These are phyloP conservation scores for Bacterosira constricta DNA, from an alignment of 108 stramenopile genomes.

Conservation along the genomic window DNA sequence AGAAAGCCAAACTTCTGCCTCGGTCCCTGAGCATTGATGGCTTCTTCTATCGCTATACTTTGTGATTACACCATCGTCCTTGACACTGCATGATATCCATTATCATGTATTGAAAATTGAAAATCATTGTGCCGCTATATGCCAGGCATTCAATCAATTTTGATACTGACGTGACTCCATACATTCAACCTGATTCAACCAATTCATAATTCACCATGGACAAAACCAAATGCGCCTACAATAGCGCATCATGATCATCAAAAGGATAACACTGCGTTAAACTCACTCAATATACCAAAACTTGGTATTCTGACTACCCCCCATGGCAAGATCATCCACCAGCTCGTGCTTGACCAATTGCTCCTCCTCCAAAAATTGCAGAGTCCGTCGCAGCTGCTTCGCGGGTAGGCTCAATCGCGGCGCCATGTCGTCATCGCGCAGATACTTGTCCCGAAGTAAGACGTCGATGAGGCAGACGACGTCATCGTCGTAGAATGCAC, in stretches of 20 bases:
- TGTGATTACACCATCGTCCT: too few species aligned
- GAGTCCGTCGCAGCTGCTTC: constrained; percentile 73
- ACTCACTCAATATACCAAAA: constrained; percentile 78
- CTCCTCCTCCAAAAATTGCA: constrained; percentile 85
- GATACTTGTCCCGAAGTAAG: constrained; percentile 85
- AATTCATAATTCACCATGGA: too few species aligned
- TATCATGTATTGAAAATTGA: too few species aligned
- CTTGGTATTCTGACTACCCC: constrained; percentile 85
- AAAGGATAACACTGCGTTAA: not conserved
- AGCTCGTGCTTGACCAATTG: constrained; percentile 82
- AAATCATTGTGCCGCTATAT: too few species aligned
- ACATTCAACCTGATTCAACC: too few species aligned
- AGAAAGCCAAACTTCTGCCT: too few species aligned
- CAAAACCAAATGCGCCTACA: too few species aligned
- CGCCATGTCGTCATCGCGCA: constrained; percentile 93
- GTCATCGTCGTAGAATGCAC: constrained; percentile 92
- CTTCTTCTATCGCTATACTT: too few species aligned
- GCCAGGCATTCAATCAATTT: too few species aligned
- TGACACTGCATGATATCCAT: too few species aligned
- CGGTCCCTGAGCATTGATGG: too few species aligned
- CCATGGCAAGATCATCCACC: constrained; percentile 89
- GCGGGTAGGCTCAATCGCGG: constrained; percentile 74
- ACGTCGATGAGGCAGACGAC: constrained; percentile 87
- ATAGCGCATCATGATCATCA: constrained; percentile 22
- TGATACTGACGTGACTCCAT: too few species aligned